phyloP scores from a whole-genome alignment of 139 green algal species.

The Zygnema cylindricum region DNA sequence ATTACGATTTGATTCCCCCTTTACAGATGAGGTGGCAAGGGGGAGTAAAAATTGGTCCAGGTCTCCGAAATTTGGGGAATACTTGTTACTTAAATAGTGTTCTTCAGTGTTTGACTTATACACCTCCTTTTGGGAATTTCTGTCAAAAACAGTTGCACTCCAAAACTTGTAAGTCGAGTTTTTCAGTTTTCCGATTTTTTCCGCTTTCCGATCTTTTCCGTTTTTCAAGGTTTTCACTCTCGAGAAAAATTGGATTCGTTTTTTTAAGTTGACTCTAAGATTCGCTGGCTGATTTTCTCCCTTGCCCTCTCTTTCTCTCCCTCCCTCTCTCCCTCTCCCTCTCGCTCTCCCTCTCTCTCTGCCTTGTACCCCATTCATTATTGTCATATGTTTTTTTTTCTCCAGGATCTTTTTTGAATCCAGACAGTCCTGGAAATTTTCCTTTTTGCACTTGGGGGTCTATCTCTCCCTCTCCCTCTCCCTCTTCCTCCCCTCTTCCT shows the following conservation, averaged over 20 bases:
- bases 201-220: slow-evolving; percentile 37
- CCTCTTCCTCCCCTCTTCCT: slow-evolving; percentile 8
- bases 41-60: neutral
- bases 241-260: neutral
- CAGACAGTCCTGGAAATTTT: too few relatives aligned
- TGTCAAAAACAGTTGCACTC: slow-evolving; percentile 49
- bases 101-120: slow-evolving; percentile 60
- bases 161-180: slow-evolving; percentile 48
- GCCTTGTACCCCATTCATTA: too few relatives aligned
- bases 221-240: neutral
- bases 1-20: neutral
- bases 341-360: too few relatives aligned
- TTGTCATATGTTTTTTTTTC: too few relatives aligned
- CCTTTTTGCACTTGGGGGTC: too few relatives aligned
- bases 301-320: too few relatives aligned
- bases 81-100: slow-evolving; percentile 62
- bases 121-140: slow-evolving; percentile 55
- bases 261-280: neutral
- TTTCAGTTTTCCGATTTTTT: slow-evolving; percentile 24
- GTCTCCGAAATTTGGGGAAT: slow-evolving; percentile 59
- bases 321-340: too few relatives aligned
- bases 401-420: too few relatives aligned
- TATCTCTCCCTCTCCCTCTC: too few relatives aligned
- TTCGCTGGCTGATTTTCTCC: neutral
- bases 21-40: slow-evolving; percentile 10